Conservation (phyloP, 2,329 filamentous ascomycete genomes). For the Exophiala lecanii-corni region DNA sequence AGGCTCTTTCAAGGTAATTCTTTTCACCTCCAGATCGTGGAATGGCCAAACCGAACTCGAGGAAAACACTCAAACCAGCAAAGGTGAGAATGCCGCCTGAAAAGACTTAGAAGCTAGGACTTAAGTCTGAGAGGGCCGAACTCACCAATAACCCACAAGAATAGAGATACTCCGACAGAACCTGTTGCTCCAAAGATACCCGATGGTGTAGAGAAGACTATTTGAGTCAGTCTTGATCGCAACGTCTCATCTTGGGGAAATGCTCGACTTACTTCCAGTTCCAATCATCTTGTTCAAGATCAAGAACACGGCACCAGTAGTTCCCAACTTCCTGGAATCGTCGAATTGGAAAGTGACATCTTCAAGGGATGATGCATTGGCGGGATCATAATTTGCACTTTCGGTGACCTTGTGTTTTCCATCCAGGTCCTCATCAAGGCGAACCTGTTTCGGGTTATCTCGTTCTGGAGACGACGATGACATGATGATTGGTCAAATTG, state of each 20-base stretch:
- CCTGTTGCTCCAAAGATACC: conserved; percentile 52
- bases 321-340: conserved; percentile 1
- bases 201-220: conserved; percentile 52
- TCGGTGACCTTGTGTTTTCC: background rate
- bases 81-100: conserved; percentile 37
- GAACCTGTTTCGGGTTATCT: background rate
- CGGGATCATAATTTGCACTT: background rate
- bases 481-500: no score
- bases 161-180: conserved; percentile 50
- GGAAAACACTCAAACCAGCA: conserved; percentile 44
- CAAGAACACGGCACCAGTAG: conserved; percentile 4
- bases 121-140: conserved; percentile 13
- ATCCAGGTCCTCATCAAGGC: background rate
- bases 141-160: conserved; percentile 50
- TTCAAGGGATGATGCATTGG: background rate
- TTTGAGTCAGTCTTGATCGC: background rate
- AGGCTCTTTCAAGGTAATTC: conserved; percentile 52
- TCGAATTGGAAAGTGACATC: conserved; percentile 1
- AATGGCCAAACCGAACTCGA: conserved; percentile 45
- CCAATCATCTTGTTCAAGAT: conserved; percentile 39
- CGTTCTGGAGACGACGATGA: background rate
- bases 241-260: background rate
- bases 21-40: conserved; percentile 49
- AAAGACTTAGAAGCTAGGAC: conserved; percentile 40
- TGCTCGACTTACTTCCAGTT: conserved; percentile 28